A percentile compares a stretch with the other conserved stretches of the same genome.
Evolutionary conservation across 1,284 basidiomycete genomes (phyloP).

Genomic region (Mycena sp.): DNA sequence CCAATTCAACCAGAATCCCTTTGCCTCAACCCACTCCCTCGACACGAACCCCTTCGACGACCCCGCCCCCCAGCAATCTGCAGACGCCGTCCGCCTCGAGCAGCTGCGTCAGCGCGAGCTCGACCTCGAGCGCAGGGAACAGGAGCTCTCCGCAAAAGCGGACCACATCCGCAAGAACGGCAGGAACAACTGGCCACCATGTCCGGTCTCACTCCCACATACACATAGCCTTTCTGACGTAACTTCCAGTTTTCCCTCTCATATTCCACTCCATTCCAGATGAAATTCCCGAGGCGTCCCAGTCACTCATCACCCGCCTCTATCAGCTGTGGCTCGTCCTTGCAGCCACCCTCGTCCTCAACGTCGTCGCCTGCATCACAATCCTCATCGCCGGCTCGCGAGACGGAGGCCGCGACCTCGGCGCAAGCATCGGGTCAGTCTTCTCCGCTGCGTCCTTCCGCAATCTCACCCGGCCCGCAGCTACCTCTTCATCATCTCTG

Average conservation of each 20-base stretch:
- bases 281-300: constrained; percentile 88
- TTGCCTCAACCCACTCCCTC: constrained; percentile 84
- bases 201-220: constrained; percentile 51
- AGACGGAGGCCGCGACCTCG: constrained; percentile 85
- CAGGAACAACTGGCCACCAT: constrained; percentile 91
- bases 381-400: constrained; percentile 80
- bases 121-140: constrained; percentile 83
- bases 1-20: constrained; percentile 83
- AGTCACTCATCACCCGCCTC: constrained; percentile 83
- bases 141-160: constrained; percentile 70
- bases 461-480: constrained; percentile 53
- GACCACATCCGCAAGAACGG: constrained; percentile 84
- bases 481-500: constrained; percentile 85
- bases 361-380: constrained; percentile 92
- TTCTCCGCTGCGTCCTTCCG: constrained; percentile 30
- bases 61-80: constrained; percentile 54
- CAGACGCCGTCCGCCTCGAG: constrained; percentile 57
- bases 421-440: constrained; percentile 80
- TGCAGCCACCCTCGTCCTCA: constrained; percentile 81
- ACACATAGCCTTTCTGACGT: constrained; percentile 26
- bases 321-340: constrained; percentile 92
- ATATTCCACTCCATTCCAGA: constrained; percentile 93
- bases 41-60: constrained; percentile 88
- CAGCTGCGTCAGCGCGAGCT: constrained; percentile 79
- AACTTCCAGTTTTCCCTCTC: constrained; percentile 83